Evolutionary conservation across 2,329 filamentous ascomycete genomes (phyloP), one percentile per base, ranked within the genome.

Genomic region (Ceratocystis huliohia): DNA sequence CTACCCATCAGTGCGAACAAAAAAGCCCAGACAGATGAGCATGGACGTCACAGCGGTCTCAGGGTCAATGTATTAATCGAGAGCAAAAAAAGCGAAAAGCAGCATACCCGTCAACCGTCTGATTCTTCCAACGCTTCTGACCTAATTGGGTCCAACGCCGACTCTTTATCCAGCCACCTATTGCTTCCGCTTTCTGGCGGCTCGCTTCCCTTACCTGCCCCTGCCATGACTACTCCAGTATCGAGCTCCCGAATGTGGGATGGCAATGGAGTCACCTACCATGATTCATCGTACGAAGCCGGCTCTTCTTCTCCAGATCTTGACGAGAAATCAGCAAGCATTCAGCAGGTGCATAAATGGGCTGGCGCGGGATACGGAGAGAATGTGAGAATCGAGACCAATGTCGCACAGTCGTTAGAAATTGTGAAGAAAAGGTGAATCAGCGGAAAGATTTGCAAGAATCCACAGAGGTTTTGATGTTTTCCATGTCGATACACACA

Each of bases 381-480:
- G 7, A 33, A 33, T 6, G 64, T 65, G 22, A 65, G 30, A 25
- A 50, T 65, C 6, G 22, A 57, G 15, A 65, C 50, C 10, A 25
- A 61, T 2, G 61, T 65, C 15, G 64, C 37, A 8, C 50, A 53
- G 50, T 65, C 25, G 13, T 65, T 53, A 30, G 33, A 65, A 25
- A n/a, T 25, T 4, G 30, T 20, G 37, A 59, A 65, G 63, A 48
- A 59, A 25, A 48, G 28, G 61, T 63, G 41, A 48, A 44, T 10
- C 20, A 15, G 10, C 20, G 28, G 45, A 7, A 20, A 30, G 20
- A 22, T 4, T 8, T 37, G 46, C 0, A 13, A 28, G 25, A 17
- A 20, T 10, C 7, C 30, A 33, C 6, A 33, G 30, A 33, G 30
- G 6, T 33, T 13, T 22, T 7, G 15, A 8, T 33, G 5, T 30